Evolutionary conservation across 345 rosid species (phyloP), one percentile per base, ranked within the genome.

Genomic region (Diplotaxis tenuifolia): DNA sequence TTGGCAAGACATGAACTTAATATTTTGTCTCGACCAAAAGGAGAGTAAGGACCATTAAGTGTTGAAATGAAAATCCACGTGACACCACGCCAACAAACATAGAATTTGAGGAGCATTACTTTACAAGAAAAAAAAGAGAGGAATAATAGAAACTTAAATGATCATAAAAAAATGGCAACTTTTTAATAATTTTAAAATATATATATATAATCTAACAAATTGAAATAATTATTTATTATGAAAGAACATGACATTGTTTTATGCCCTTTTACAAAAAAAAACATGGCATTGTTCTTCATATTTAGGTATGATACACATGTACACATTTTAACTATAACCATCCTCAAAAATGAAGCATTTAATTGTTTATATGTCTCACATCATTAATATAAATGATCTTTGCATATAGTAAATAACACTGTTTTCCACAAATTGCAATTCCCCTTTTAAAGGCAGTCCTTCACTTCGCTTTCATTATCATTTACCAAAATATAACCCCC

Each of bases 1-100:
- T 36, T 68, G 2, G 6, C 18, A 36, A 55, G 53, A 23, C 25
- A 25, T 55, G 67, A 29, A 16, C 55, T 25, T n/a, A 31, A 14
- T 6, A 9, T n/a, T 21, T 60, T 61, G 52, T 49, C 21, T 31
- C 23, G 75, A 60, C 67, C 50, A 1, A 71, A 29, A 42, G 25
- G 27, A 50, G 52, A 31, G 53, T 16, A 22, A 71, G 53, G 75
- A 72, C 62, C 69, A 16, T 19, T 62, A 27, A 19, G 57, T 64
- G 54, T 54, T 53, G 27, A n/a, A n/a, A 25, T 25, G 4, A 27
- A 59, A 25, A 27, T 28, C 55, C 76, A 73, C 57, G 56, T 73
- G 70, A 72, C 47, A 12, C 62, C 74, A 70, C 74, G 67, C 27
- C 19, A 71, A 22, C 52, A 60, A 20, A 71, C 9, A 62, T 11